phyloP scores from a whole-genome alignment of 306 rosid species.

The Pterocarpus santalinus region DNA sequence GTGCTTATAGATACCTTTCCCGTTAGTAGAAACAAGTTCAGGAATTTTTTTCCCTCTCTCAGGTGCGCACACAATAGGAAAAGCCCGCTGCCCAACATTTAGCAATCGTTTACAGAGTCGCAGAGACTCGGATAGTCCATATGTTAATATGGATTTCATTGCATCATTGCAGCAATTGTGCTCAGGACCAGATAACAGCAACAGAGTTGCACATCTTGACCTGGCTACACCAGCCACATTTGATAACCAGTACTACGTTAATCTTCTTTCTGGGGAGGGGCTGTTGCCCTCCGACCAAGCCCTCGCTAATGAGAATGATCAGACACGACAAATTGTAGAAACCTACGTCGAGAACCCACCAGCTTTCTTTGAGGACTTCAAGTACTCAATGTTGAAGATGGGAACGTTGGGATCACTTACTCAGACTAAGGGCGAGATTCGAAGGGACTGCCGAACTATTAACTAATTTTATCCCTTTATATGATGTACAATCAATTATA shows the following conservation, averaged over 20 bases:
- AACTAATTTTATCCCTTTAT: constrained; percentile 34
- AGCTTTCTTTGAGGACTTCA: constrained; percentile 74
- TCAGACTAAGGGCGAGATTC: constrained; percentile 60
- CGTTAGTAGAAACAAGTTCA: background rate
- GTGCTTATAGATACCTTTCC: background rate
- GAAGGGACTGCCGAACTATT: constrained; percentile 61
- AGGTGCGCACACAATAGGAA: constrained; percentile 91
- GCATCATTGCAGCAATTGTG: constrained; percentile 73
- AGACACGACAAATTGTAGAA: constrained; percentile 63
- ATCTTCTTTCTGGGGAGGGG: constrained; percentile 82
- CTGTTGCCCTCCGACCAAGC: constrained; percentile 81
- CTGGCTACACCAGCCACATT: constrained; percentile 76
- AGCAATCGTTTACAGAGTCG: constrained; percentile 60
- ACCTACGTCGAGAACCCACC: constrained; percentile 62
- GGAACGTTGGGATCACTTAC: constrained; percentile 64
- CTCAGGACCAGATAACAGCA: constrained; percentile 48
- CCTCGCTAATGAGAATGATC: constrained; percentile 56
- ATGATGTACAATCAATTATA: background rate
- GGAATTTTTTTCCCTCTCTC: background rate
- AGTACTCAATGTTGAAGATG: constrained; percentile 75
- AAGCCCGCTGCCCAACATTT: constrained; percentile 81
- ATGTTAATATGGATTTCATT: constrained; percentile 58
- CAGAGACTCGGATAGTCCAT: constrained; percentile 16
- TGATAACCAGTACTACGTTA: constrained; percentile 80
- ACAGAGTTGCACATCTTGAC: constrained; percentile 67